phyloP scores from a whole-genome alignment of 202 grass and related monocot species.

The Elaeis oleifera region DNA sequence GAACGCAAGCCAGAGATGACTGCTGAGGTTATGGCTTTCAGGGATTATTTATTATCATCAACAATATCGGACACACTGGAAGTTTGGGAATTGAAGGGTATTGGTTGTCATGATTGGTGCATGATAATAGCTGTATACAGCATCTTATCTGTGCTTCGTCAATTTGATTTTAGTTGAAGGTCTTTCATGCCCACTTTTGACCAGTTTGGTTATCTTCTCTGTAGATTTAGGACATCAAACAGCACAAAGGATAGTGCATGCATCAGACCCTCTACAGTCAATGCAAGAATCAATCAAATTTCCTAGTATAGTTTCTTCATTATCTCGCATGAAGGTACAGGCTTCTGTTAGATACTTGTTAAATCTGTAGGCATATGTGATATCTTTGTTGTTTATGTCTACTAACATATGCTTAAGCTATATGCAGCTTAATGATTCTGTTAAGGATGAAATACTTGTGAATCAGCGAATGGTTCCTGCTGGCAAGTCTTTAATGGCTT shows the following conservation, averaged over 20 bases:
- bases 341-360: neutral
- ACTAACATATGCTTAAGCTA: constrained; percentile 1
- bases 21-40: constrained; percentile 73
- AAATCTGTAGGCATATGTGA: neutral
- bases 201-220: constrained; percentile 17
- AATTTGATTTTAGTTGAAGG: constrained; percentile 4
- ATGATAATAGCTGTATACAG: constrained; percentile 5
- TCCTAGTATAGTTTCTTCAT: constrained; percentile 88
- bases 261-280: constrained; percentile 91
- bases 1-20: constrained; percentile 80
- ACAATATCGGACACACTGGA: constrained; percentile 85
- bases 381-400: neutral
- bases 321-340: constrained; percentile 92
- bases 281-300: constrained; percentile 99
- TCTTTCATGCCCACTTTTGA: constrained; percentile 17
- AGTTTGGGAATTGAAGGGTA: constrained; percentile 99
- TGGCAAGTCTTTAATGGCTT: constrained; percentile 95
- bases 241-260: constrained; percentile 86
- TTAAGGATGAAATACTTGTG: constrained; percentile 88
- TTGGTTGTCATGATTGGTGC: constrained; percentile 10
- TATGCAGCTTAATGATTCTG: constrained; percentile 67
- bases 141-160: constrained; percentile 13
- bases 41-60: constrained; percentile 89
- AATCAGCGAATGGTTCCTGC: constrained; percentile 97
- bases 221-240: constrained; percentile 98